A percentile compares a stretch with the other conserved stretches of the same genome.
Evolutionary conservation across 768 basidiomycete genomes (phyloP).

Genomic region (Coprinopsis sp.): DNA sequence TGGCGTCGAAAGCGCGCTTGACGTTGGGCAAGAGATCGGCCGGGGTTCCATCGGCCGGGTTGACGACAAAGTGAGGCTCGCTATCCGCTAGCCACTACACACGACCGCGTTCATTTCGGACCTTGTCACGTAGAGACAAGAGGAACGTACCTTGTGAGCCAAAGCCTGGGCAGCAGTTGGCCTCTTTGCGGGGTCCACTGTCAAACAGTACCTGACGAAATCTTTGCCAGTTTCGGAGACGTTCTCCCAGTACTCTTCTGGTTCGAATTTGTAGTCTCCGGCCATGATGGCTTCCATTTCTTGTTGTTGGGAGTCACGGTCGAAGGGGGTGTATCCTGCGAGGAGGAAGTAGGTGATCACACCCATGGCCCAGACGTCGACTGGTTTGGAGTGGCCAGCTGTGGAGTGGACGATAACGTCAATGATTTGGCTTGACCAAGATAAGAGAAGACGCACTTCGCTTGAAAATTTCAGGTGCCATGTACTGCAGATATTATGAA

Average conservation of each 20-base stretch:
- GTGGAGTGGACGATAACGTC: conserved; percentile 8
- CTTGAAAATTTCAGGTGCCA: conserved; percentile 95
- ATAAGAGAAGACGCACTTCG: conserved; percentile 51
- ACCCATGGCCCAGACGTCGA: conserved; percentile 97
- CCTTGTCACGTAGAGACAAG: not conserved
- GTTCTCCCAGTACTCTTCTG: conserved; percentile 79
- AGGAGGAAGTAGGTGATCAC: conserved; percentile 98
- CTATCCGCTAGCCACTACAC: conserved; percentile 66
- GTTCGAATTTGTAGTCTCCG: conserved; percentile 85
- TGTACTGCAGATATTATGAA: too few species aligned
- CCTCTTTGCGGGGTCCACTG: conserved; percentile 73
- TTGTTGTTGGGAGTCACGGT: conserved; percentile 79
- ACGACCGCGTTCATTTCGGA: not conserved
- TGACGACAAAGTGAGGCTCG: conserved; percentile 66
- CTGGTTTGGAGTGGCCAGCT: conserved; percentile 93
- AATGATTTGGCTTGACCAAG: not conserved
- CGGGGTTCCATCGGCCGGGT: conserved; percentile 55
- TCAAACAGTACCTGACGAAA: conserved; percentile 81
- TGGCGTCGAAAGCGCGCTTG: conserved; percentile 86
- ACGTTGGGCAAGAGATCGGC: conserved; percentile 84
- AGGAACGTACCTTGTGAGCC: conserved; percentile 49
- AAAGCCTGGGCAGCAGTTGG: conserved; percentile 76
- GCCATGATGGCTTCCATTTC: conserved; percentile 96
- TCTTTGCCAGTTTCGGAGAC: conserved; percentile 79
- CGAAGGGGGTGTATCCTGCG: conserved; percentile 91